These are phyloP conservation scores for Eimeria praecox DNA, from an alignment of 169 alveolate genomes.

Conservation along the genomic window DNA sequence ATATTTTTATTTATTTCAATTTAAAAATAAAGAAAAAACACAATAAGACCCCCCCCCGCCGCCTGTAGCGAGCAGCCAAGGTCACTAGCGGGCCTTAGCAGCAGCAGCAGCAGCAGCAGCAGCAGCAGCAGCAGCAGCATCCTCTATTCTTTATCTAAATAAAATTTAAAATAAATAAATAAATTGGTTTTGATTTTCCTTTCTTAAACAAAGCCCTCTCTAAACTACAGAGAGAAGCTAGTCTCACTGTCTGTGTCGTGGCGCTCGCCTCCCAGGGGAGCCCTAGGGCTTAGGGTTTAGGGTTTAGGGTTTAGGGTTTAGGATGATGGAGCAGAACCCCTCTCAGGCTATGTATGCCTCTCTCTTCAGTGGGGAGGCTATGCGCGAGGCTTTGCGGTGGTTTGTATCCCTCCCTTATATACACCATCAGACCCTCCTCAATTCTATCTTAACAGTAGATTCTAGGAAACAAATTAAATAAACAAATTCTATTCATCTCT, in stretches of 20 bases:
- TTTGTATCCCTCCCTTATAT: neutral
- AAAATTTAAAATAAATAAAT: too few species aligned
- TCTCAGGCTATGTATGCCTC: slow-evolving; percentile 15
- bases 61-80: neutral
- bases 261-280: neutral
- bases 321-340: neutral
- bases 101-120: neutral
- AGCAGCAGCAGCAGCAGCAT: neutral
- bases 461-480: too few species aligned
- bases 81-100: neutral
- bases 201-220: too few species aligned
- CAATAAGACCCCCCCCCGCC: neutral
- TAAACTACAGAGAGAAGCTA: neutral
- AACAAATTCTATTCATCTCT: too few species aligned
- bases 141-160: neutral
- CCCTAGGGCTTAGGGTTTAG: neutral
- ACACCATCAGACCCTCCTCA: neutral
- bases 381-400: slow-evolving; percentile 31
- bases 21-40: neutral
- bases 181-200: too few species aligned
- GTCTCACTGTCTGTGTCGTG: neutral
- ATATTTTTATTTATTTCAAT: neutral
- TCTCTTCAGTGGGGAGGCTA: slow-evolving; percentile 42
- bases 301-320: slow-evolving; percentile 48
- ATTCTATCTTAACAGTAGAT: too few species aligned